Evolutionary conservation across 495 filamentous ascomycete species (phyloP), one percentile per base, ranked within the genome.

Genomic region (Aspergillus incahuasiensis): DNA sequence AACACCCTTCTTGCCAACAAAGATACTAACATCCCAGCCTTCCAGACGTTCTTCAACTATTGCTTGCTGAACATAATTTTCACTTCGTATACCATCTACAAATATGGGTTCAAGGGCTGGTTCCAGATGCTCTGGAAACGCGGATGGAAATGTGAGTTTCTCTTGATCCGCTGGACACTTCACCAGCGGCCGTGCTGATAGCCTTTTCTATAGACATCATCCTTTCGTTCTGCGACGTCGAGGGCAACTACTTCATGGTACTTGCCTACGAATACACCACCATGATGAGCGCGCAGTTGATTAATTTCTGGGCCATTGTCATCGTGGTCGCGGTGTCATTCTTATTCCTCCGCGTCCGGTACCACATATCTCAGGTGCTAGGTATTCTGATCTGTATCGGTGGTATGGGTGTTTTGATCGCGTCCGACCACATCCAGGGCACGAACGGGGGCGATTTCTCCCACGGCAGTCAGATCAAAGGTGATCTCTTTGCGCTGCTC

Each of bases 291-390:
- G 91, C 89, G 8, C 92, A 97, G 74, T 79, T 98, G 30, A 91
- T 98, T 72, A 96, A 96, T 79, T 97, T 98, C 81, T 98, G 94
- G 92, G 87, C 92, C 60, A 98, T 98, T 57, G 89, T 92, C 18
- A 84, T 94, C 54, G 94, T 98, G 24, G 91, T 97, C 22, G 66
- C 86, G 56, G 71, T 97, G 62, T 96, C 92, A 8, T 89, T 92
- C 72, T 44, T 85, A 42, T 77, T 96, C 65, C 81, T 98, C 21
- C 76, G 76, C 34, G 94, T 98, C 21, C 89, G 94, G 51, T 98
- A 98, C 76, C 88, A 90, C 69, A 71, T 79, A 61, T 79, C 87
- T 21, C 95, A 97, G 72, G 82, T 96, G 52, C 51, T 79, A 21
- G 94, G 94, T 34, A 97, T 98, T 67, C 60, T 96, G 32, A 77